Conservation (phyloP, 164 flowering plant genomes). For the Magnolia officinalis region DNA sequence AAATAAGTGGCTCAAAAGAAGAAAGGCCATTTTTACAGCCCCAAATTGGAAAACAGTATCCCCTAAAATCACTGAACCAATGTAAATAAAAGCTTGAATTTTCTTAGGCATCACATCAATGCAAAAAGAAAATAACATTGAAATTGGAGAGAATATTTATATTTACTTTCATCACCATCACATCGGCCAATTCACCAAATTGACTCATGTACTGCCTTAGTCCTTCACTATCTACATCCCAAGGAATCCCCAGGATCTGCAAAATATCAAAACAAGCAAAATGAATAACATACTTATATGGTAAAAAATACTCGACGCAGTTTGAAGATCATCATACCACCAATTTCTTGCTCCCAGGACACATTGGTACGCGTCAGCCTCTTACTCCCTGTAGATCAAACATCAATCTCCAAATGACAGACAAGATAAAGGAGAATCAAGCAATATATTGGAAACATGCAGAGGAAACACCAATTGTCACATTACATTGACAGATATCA, state of each 20-base stretch:
- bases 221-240: constrained; percentile 36
- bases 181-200: constrained; percentile 37
- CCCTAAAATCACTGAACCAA: not conserved
- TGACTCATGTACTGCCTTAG: constrained; percentile 34
- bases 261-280: not conserved
- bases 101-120: not conserved
- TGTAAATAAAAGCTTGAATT: not conserved
- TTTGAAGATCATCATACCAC: constrained; percentile 13
- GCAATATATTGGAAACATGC: not conserved
- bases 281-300: not conserved
- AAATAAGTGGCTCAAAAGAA: no score
- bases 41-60: not conserved
- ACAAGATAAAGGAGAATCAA: not conserved
- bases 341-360: constrained; percentile 12
- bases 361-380: constrained; percentile 3
- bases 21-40: not conserved
- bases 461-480: not conserved
- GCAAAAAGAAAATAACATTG: not conserved
- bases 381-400: constrained; percentile 2
- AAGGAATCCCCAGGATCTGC: constrained; percentile 35
- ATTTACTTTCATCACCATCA: constrained; percentile 34
- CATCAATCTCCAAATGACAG: not conserved
- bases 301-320: not conserved
- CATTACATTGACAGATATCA: not conserved
- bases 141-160: not conserved